Evolutionary conservation across 1,139 yeast genomes (phyloP).

Genomic region (Geotrichum citri-aurantii): DNA sequence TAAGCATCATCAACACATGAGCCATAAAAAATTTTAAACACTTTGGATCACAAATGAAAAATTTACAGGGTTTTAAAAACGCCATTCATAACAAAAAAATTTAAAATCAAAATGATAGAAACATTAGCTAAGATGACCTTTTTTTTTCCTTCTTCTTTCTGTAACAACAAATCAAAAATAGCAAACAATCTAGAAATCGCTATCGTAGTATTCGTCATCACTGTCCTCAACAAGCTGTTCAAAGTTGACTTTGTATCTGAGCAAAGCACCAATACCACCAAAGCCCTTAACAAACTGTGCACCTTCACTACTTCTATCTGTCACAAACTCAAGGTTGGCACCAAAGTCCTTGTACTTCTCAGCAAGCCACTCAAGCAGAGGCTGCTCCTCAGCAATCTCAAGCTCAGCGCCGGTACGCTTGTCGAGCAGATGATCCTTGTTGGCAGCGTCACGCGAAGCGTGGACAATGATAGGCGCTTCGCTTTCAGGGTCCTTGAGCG

Average conservation of each 20-base stretch:
- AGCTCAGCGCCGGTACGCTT: slow-evolving; percentile 83
- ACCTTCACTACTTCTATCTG: slow-evolving; percentile 96
- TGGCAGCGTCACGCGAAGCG: slow-evolving; percentile 52
- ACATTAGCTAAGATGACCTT: too few species aligned
- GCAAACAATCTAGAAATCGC: slow-evolving; percentile 35
- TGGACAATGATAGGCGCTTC: slow-evolving; percentile 61
- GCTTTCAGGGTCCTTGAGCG: slow-evolving; percentile 79
- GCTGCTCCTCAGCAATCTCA: slow-evolving; percentile 77
- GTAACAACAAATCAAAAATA: not conserved
- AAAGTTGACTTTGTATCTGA: slow-evolving; percentile 94
- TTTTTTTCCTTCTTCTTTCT: not conserved
- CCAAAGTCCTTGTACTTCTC: slow-evolving; percentile 92
- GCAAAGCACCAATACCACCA: slow-evolving; percentile 96
- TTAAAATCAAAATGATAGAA: too few species aligned
- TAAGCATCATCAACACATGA: too few species aligned
- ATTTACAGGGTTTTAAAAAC: too few species aligned
- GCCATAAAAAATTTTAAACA: too few species aligned
- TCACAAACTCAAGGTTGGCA: slow-evolving; percentile 91
- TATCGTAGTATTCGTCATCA: slow-evolving; percentile 85
- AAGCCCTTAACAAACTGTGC: slow-evolving; percentile 96
- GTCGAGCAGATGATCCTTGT: slow-evolving; percentile 68
- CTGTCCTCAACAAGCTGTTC: slow-evolving; percentile 89
- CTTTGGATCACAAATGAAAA: too few species aligned
- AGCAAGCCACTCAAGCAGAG: slow-evolving; percentile 93
- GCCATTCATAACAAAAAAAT: too few species aligned